Evolutionary conservation across 139 green algal species (phyloP), one percentile per base, ranked within the genome.

Genomic region (Zygnema circumcarinatum): DNA sequence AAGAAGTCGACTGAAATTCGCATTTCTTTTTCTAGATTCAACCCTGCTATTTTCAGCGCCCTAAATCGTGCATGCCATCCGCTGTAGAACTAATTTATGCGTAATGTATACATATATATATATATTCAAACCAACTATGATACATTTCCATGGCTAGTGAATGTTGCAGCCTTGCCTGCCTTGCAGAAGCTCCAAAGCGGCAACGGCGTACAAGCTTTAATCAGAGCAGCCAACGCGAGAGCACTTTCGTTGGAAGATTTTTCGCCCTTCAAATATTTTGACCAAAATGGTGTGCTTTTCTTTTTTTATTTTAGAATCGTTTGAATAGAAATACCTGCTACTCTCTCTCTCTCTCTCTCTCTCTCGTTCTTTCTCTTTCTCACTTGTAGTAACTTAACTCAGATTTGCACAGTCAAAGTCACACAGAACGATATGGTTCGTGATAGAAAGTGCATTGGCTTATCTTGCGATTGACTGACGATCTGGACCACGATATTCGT

Each of bases 31-130:
- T n/a, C n/a, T n/a, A n/a, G n/a, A n/a, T n/a, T n/a, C n/a, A n/a
- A n/a, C n/a, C n/a, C n/a, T n/a, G n/a, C n/a, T n/a, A n/a, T n/a
- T n/a, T n/a, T n/a, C n/a, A n/a, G n/a, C n/a, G n/a, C n/a, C n/a
- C n/a, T n/a, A n/a, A n/a, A n/a, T n/a, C n/a, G n/a, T n/a, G n/a
- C n/a, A n/a, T n/a, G n/a, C n/a, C n/a, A n/a, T n/a, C n/a, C n/a
- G n/a, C n/a, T n/a, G n/a, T n/a, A n/a, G n/a, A n/a, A n/a, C n/a
- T n/a, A n/a, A n/a, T n/a, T n/a, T n/a, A n/a, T n/a, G n/a, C n/a
- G n/a, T n/a, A n/a, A 62, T 62, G 16, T 62, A 62, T 62, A 62
- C 16, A 62, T 62, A 62, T 62, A 62, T 62, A 62, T 62, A 62
- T 62, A 62, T 62, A 62, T 62, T 25, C 16, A 62, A 25, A 62